phyloP scores from a whole-genome alignment of 345 rosid species.

The Rubroshorea leprosula region DNA sequence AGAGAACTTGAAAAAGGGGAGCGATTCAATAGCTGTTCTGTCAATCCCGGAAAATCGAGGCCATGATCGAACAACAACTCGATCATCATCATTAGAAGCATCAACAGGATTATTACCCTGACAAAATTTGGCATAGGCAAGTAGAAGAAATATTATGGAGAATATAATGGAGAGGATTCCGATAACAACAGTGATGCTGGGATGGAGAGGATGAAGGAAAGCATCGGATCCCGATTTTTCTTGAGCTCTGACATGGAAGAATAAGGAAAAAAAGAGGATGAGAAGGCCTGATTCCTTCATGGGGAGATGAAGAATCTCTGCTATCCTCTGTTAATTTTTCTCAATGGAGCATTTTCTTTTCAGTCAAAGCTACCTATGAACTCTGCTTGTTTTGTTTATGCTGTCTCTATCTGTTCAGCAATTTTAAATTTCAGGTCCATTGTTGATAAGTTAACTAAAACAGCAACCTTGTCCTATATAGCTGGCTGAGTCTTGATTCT shows the following conservation, averaged over 20 bases:
- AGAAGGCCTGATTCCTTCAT: conserved; percentile 17
- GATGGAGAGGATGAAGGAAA: conserved; percentile 17
- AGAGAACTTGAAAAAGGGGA: conserved; percentile 78
- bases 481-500: background rate
- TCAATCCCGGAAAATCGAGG: conserved; percentile 62
- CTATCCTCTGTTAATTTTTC: too few species aligned
- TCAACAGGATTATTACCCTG: background rate
- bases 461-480: background rate
- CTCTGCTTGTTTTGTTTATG: background rate
- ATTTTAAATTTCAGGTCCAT: background rate
- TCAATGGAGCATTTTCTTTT: background rate
- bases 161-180: conserved; percentile 26
- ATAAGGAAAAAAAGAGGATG: background rate
- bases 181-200: conserved; percentile 17
- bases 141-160: conserved; percentile 20
- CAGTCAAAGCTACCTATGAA: background rate
- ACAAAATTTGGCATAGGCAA: conserved; percentile 36
- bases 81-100: background rate
- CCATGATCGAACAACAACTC: conserved; percentile 16
- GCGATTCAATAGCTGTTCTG: conserved; percentile 56
- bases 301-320: background rate
- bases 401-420: background rate
- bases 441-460: background rate
- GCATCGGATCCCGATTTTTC: background rate
- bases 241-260: conserved; percentile 24